Conservation (phyloP, 768 basidiomycete species). For the Mycena galericulata region DNA sequence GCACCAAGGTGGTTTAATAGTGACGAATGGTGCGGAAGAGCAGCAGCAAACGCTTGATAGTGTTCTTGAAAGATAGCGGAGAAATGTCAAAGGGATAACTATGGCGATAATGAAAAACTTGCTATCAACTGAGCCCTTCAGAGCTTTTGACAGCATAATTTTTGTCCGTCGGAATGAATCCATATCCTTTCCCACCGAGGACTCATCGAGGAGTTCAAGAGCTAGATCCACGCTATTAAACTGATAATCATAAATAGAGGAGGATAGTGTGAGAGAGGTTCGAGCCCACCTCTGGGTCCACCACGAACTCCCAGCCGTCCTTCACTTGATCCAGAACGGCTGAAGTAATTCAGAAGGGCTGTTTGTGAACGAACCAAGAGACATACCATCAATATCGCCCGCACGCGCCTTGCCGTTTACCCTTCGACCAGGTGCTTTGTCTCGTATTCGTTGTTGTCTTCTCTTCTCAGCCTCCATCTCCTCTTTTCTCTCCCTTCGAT, state of each 20-base stretch:
- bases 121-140: conserved; percentile 93
- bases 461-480: conserved; percentile 73
- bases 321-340: conserved; percentile 88
- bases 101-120: conserved; percentile 45
- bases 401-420: conserved; percentile 66
- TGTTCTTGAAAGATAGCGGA: conserved; percentile 67
- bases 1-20: conserved; percentile 77
- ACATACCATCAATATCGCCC: conserved; percentile 87
- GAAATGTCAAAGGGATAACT: background rate
- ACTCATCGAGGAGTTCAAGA: conserved; percentile 86
- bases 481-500: conserved; percentile 67
- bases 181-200: conserved; percentile 78
- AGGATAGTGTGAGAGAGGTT: conserved; percentile 9
- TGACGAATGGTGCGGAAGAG: conserved; percentile 89
- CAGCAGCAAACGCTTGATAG: conserved; percentile 95
- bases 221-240: conserved; percentile 97
- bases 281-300: conserved; percentile 75
- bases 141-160: conserved; percentile 78
- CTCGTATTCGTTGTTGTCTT: conserved; percentile 77
- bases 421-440: conserved; percentile 71
- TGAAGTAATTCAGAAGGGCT: conserved; percentile 42
- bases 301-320: conserved; percentile 91
- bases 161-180: conserved; percentile 84
- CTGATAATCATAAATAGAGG: conserved; percentile 50
- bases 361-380: background rate